Conservation (phyloP, 805 yeast genomes). For the Candida pseudofarinosa region DNA sequence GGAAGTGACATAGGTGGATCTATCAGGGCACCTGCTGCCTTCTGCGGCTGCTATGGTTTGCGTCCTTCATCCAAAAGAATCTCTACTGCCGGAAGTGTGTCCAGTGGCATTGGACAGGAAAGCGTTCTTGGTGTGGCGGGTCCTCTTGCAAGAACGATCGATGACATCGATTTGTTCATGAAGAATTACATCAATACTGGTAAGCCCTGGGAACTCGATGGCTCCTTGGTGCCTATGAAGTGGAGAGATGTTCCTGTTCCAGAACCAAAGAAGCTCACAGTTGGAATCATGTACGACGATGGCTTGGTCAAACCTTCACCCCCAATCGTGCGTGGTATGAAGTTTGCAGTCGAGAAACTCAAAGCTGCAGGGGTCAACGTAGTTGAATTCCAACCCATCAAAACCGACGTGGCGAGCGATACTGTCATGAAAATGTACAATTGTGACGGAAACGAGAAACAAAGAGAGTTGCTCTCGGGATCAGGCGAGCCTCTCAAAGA, state of each 20-base stretch:
- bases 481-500: slow-evolving; percentile 71
- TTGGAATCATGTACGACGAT: slow-evolving; percentile 63
- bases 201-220: slow-evolving; percentile 58
- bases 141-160: slow-evolving; percentile 61
- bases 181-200: slow-evolving; percentile 56
- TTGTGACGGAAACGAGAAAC: slow-evolving; percentile 65
- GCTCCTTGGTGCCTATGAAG: slow-evolving; percentile 43
- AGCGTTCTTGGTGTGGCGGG: slow-evolving; percentile 64
- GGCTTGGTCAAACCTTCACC: slow-evolving; percentile 66
- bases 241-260: slow-evolving; percentile 48
- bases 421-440: slow-evolving; percentile 54
- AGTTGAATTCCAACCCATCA: slow-evolving; percentile 54
- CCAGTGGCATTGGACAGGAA: slow-evolving; percentile 61
- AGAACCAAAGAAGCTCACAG: slow-evolving; percentile 43
- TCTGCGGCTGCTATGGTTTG: slow-evolving; percentile 37
- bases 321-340: slow-evolving; percentile 56
- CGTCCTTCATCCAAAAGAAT: slow-evolving; percentile 41
- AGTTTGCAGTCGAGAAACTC: slow-evolving; percentile 51
- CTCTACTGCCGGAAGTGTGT: slow-evolving; percentile 40
- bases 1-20: slow-evolving; percentile 45
- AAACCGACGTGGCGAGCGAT: slow-evolving; percentile 54
- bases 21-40: slow-evolving; percentile 42
- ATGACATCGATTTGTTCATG: slow-evolving; percentile 70
- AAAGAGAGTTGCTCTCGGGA: slow-evolving; percentile 45
- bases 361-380: slow-evolving; percentile 56